phyloP scores from a whole-genome alignment of 768 basidiomycete species.

The Grammothele lineata region DNA sequence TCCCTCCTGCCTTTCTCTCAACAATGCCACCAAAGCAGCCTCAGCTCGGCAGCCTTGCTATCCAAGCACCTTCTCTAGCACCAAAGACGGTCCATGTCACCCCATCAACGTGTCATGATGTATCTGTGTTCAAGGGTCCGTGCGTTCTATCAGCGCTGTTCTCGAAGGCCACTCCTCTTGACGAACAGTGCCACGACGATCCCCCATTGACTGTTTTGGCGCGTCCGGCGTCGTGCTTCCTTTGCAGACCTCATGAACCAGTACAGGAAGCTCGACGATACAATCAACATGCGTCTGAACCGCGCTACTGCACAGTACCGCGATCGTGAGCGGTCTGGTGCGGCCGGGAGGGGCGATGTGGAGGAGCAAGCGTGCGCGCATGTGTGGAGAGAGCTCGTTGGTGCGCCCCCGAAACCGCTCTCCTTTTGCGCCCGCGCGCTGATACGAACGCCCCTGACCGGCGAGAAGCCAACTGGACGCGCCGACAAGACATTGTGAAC shows the following conservation, averaged over 20 bases:
- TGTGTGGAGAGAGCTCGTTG: constrained; percentile 75
- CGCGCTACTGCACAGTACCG: constrained; percentile 72
- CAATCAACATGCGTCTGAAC: constrained; percentile 77
- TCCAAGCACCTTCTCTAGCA: constrained; percentile 57
- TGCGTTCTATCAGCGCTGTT: too few species aligned
- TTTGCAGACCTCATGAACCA: constrained; percentile 73
- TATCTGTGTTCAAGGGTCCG: constrained; percentile 74
- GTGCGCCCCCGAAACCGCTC: constrained; percentile 41
- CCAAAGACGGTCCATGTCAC: constrained; percentile 70
- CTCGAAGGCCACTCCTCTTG: constrained; percentile 6
- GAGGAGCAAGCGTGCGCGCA: constrained; percentile 74
- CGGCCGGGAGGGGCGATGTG: constrained; percentile 40
- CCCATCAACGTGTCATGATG: constrained; percentile 67
- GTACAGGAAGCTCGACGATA: constrained; percentile 77
- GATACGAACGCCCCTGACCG: not conserved
- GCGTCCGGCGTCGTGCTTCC: not conserved
- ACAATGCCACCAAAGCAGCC: constrained; percentile 42
- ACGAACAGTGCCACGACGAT: too few species aligned
- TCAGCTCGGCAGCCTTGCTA: constrained; percentile 59
- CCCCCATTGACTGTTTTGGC: not conserved
- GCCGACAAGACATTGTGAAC: constrained; percentile 65
- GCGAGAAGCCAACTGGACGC: constrained; percentile 52
- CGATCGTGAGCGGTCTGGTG: constrained; percentile 58
- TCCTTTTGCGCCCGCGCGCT: too few species aligned
- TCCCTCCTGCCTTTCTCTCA: too few species aligned